These are phyloP conservation scores for Leptographium wingfieldii DNA, from an alignment of 2,329 filamentous ascomycete genomes.

Conservation along the genomic window DNA sequence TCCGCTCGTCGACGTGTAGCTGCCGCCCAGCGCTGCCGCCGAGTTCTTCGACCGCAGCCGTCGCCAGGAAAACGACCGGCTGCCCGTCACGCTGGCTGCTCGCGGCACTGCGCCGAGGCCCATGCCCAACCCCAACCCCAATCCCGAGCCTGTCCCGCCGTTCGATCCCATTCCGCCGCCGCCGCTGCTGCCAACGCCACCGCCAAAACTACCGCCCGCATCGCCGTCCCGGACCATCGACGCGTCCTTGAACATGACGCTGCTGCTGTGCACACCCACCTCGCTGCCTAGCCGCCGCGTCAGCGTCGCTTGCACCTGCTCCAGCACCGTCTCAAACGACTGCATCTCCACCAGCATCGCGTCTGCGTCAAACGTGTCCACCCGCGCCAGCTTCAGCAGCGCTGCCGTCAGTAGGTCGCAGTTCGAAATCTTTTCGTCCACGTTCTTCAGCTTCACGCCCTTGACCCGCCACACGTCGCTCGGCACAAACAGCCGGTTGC, in stretches of 20 bases:
- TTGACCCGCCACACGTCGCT: constrained; percentile 89
- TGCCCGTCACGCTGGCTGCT: constrained; percentile 53
- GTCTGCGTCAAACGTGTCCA: constrained; percentile 84
- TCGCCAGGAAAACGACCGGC: constrained; percentile 79
- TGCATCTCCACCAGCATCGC: constrained; percentile 93
- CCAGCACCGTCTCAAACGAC: constrained; percentile 68
- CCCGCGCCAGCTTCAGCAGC: constrained; percentile 66
- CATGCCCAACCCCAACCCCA: background rate
- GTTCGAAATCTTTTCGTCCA: constrained; percentile 89
- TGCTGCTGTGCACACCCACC: constrained; percentile 68
- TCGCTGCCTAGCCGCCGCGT: constrained; percentile 84
- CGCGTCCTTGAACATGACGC: constrained; percentile 64
- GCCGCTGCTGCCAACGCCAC: background rate
- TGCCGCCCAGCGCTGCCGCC: constrained; percentile 42
- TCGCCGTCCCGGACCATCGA: constrained; percentile 34
- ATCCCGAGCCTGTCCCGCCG: background rate
- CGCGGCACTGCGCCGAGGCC: constrained; percentile 28
- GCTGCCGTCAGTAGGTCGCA: constrained; percentile 87
- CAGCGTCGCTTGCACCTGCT: constrained; percentile 67
- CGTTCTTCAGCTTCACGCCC: constrained; percentile 77
- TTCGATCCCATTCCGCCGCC: constrained; percentile 12
- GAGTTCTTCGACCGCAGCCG: constrained; percentile 85
- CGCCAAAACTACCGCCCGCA: constrained; percentile 6
- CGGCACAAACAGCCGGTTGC: constrained; percentile 82
- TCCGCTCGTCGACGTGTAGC: constrained; percentile 31